Percentiles rank a stretch among this genome's conserved stretches.
phyloP scores from a whole-genome alignment of 345 rosid species.

The Eutrema japonicum region DNA sequence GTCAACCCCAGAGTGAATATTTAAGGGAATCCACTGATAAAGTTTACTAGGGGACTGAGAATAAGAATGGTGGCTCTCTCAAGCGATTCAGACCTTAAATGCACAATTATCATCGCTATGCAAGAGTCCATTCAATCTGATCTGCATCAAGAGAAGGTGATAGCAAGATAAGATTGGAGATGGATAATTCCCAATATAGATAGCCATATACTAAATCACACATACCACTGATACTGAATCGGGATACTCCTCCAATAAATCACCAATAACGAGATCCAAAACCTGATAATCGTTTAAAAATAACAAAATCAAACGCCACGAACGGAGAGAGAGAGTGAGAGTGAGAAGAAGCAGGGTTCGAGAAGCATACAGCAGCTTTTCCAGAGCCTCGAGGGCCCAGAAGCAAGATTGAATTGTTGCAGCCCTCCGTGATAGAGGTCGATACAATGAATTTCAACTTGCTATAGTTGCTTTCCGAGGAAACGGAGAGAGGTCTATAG shows the following conservation, averaged over 20 bases:
- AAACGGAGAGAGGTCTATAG: constrained; percentile 61
- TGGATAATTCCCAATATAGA: background rate
- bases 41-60: background rate
- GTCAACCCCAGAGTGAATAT: background rate
- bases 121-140: constrained; percentile 84
- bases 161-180: constrained; percentile 10
- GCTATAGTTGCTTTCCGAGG: constrained; percentile 82
- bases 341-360: background rate
- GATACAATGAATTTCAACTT: constrained; percentile 78
- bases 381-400: constrained; percentile 96
- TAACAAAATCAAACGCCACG: background rate
- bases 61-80: background rate
- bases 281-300: constrained; percentile 51
- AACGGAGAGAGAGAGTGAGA: constrained; percentile 1
- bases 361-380: constrained; percentile 64
- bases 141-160: constrained; percentile 54
- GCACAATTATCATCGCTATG: constrained; percentile 85
- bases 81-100: constrained; percentile 58
- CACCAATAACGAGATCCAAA: constrained; percentile 79
- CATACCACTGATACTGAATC: constrained; percentile 78
- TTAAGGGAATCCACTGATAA: background rate
- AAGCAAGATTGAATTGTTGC: constrained; percentile 91
- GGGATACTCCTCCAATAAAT: constrained; percentile 67
- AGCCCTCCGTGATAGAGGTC: constrained; percentile 72
- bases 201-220: background rate